phyloP scores from a whole-genome alignment of 2,329 filamentous ascomycete genomes.

The Ophiosphaerella herpotricha region DNA sequence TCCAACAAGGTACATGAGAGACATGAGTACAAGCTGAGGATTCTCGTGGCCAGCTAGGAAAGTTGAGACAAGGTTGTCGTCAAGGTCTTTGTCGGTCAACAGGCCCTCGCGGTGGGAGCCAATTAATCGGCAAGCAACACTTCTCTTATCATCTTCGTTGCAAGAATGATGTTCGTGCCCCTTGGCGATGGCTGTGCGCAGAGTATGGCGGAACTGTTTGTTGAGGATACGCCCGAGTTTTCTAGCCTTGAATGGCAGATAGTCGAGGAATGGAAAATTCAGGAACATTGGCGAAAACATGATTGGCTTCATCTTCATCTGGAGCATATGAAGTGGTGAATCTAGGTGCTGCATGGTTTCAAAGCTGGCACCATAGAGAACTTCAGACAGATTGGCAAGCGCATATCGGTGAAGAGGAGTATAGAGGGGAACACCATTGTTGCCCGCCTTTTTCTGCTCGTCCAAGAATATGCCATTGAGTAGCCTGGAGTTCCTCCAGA shows the following conservation, averaged over 20 bases:
- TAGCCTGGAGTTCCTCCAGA: conserved; percentile 31
- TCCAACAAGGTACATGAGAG: conserved; percentile 31
- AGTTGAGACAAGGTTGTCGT: conserved; percentile 32
- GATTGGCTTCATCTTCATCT: conserved; percentile 31
- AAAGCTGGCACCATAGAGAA: conserved; percentile 35
- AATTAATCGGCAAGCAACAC: conserved; percentile 27
- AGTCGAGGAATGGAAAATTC: conserved; percentile 33
- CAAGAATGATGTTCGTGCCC: conserved; percentile 31
- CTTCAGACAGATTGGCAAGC: conserved; percentile 44
- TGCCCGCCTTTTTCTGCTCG: conserved; percentile 24
- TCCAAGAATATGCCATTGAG: conserved; percentile 35
- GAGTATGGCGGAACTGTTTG: conserved; percentile 23
- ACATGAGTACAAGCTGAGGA: conserved; percentile 30
- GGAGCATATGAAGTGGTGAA: conserved; percentile 24
- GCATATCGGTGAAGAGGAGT: conserved; percentile 44
- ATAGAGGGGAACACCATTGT: conserved; percentile 34
- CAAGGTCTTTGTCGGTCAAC: conserved; percentile 28
- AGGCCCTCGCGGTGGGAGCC: conserved; percentile 26
- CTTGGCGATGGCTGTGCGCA: conserved; percentile 26
- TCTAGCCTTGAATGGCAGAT: conserved; percentile 22
- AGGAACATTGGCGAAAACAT: conserved; percentile 34
- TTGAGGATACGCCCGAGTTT: conserved; percentile 24
- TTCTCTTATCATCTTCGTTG: conserved; percentile 21
- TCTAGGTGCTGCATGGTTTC: conserved; percentile 26
- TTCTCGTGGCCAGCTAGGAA: conserved; percentile 38